These are phyloP conservation scores for Coemansia sp. DNA, from an alignment of 192 early-diverging fungal genomes.

Conservation along the genomic window DNA sequence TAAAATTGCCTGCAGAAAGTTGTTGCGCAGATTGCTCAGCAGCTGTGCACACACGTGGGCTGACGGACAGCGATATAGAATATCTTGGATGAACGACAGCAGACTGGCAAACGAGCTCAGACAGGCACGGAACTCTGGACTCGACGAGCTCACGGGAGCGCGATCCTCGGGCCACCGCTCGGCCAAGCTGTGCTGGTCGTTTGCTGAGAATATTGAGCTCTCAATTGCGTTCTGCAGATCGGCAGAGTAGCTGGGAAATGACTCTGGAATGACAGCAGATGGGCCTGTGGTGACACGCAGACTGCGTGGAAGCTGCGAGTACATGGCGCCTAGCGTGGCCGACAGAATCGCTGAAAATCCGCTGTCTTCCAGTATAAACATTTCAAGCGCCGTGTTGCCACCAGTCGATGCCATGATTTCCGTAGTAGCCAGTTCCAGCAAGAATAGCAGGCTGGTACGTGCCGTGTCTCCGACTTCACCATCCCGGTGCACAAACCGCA, in stretches of 20 bases:
- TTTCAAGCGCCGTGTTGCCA: slow-evolving; percentile 64
- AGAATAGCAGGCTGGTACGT: slow-evolving; percentile 77
- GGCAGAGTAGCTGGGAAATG: slow-evolving; percentile 51
- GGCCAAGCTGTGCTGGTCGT: slow-evolving; percentile 21
- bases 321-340: slow-evolving; percentile 84
- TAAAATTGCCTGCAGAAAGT: slow-evolving; percentile 84
- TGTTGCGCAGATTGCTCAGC: slow-evolving; percentile 65
- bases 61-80: slow-evolving; percentile 48
- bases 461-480: slow-evolving; percentile 84
- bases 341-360: slow-evolving; percentile 82
- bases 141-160: slow-evolving; percentile 63
- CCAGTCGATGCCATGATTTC: slow-evolving; percentile 54
- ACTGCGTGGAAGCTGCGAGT: slow-evolving; percentile 83
- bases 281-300: slow-evolving; percentile 57
- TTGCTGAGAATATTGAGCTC: slow-evolving; percentile 63
- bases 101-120: slow-evolving; percentile 37
- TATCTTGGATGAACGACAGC: slow-evolving; percentile 42
- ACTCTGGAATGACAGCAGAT: slow-evolving; percentile 43
- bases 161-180: slow-evolving; percentile 75
- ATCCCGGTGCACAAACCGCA: slow-evolving; percentile 87
- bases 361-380: slow-evolving; percentile 74
- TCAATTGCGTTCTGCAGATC: slow-evolving; percentile 50
- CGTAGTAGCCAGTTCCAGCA: slow-evolving; percentile 76
- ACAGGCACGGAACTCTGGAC: slow-evolving; percentile 48
- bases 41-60: slow-evolving; percentile 50